Conservation (phyloP, 2,329 filamentous ascomycete species). For the Aspergillus pseudoglaucus region DNA sequence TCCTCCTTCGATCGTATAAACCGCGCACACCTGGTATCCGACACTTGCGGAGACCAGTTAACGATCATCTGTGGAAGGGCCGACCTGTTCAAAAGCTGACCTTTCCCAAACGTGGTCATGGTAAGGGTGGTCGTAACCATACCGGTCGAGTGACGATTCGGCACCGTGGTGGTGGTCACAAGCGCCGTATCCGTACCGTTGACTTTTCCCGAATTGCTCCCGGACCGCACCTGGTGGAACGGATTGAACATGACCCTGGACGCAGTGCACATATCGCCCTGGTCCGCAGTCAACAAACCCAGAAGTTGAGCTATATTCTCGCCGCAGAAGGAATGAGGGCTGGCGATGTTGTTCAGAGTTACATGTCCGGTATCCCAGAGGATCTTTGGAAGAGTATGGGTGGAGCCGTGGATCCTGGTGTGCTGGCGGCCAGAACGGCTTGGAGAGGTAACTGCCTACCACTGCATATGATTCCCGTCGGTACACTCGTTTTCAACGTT, state of each 20-base stretch:
- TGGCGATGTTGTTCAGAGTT: conserved; percentile 88
- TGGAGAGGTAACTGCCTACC: conserved; percentile 93
- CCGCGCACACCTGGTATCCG: conserved; percentile 87
- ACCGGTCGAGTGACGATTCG: conserved; percentile 79
- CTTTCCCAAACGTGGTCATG: conserved; percentile 84
- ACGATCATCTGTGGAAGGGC: conserved; percentile 96
- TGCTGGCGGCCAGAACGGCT: conserved; percentile 88
- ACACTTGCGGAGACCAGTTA: conserved; percentile 85
- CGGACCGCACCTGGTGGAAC: conserved; percentile 80
- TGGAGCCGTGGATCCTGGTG: conserved; percentile 85
- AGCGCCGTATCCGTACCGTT: conserved; percentile 83
- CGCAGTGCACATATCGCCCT: conserved; percentile 90
- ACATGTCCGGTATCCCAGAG: conserved; percentile 78
- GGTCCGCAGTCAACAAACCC: conserved; percentile 66
- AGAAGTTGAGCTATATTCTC: conserved; percentile 80
- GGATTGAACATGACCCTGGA: conserved; percentile 93
- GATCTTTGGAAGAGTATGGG: conserved; percentile 89
- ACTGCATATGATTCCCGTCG: conserved; percentile 89
- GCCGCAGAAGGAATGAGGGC: conserved; percentile 91
- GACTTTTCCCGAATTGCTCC: conserved; percentile 76
- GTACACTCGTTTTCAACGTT: conserved; percentile 87
- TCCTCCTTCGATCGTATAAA: conserved; percentile 74
- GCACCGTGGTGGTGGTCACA: conserved; percentile 86
- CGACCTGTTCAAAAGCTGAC: conserved; percentile 76
- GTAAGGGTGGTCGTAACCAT: conserved; percentile 87